A percentile compares a stretch with the other conserved stretches of the same genome.
Evolutionary conservation across 257 asterid genomes (phyloP).

Genomic region (Penstemon barbatus): DNA sequence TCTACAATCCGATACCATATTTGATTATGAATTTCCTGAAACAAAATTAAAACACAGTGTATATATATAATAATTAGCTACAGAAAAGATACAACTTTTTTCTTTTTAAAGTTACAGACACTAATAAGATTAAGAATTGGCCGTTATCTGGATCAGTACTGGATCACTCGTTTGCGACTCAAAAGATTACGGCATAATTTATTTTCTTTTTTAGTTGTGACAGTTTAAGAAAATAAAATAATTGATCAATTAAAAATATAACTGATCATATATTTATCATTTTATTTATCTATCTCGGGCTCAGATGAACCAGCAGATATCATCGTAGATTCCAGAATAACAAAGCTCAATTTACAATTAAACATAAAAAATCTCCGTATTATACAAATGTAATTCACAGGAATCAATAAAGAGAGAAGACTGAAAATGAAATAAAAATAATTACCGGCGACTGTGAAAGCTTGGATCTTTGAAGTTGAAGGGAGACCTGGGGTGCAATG

Average conservation of each 20-base stretch:
- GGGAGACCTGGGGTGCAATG: conserved; percentile 35
- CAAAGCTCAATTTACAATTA: neutral
- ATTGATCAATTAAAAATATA: no score
- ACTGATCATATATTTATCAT: no score
- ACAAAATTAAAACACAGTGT: neutral
- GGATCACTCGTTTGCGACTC: no score
- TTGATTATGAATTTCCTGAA: conserved; percentile 32
- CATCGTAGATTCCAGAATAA: neutral
- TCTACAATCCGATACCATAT: conserved; percentile 32
- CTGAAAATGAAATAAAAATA: neutral
- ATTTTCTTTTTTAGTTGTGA: no score
- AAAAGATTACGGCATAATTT: no score
- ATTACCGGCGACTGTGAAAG: conserved; percentile 27
- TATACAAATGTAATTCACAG: neutral
- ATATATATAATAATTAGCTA: no score
- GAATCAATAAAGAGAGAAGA: neutral
- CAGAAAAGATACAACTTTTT: no score
- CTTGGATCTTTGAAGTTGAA: conserved; percentile 32
- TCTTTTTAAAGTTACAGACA: no score
- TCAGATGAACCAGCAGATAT: neutral
- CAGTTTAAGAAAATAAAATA: no score
- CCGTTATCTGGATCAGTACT: no score
- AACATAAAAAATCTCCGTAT: neutral
- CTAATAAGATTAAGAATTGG: no score
- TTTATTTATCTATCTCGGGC: no score